phyloP scores from a whole-genome alignment of 805 yeast species.

The Huiozyma sinensis region DNA sequence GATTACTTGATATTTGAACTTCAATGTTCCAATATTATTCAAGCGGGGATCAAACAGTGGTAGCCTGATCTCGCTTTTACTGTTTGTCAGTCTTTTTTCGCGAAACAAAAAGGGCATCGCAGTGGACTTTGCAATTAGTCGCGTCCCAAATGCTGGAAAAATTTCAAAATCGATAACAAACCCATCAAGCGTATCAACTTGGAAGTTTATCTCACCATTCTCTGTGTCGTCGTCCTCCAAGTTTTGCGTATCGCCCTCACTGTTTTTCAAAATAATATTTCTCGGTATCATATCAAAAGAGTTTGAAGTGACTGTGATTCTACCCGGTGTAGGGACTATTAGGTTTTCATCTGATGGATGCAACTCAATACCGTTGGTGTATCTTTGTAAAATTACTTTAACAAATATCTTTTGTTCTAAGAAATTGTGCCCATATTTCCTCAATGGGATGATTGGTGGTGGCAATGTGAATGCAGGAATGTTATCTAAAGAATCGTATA shows the following conservation, averaged over 20 bases:
- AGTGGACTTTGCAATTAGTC: constrained; percentile 80
- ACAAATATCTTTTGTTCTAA: constrained; percentile 80
- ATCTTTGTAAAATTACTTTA: constrained; percentile 56
- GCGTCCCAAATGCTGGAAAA: constrained; percentile 89
- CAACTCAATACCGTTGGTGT: constrained; percentile 35
- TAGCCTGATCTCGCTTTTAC: constrained; percentile 33
- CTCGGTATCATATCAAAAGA: constrained; percentile 80
- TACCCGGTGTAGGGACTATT: constrained; percentile 49
- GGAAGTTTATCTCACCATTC: constrained; percentile 49
- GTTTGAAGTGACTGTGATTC: constrained; percentile 71
- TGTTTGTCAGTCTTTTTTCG: constrained; percentile 29
- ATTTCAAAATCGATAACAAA: constrained; percentile 80
- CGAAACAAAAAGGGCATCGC: constrained; percentile 46
- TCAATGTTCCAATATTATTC: constrained; percentile 70
- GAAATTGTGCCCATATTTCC: constrained; percentile 93
- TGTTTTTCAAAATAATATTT: constrained; percentile 45
- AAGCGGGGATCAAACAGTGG: constrained; percentile 78
- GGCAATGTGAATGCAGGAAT: constrained; percentile 90
- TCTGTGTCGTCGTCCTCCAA: constrained; percentile 3
- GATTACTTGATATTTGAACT: constrained; percentile 69
- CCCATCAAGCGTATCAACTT: constrained; percentile 64
- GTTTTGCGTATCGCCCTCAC: constrained; percentile 28
- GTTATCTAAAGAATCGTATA: constrained; percentile 33
- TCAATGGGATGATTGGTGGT: constrained; percentile 88
- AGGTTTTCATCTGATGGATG: constrained; percentile 34